Base-by-base conservation (phyloP, 768 basidiomycete genomes). In the Agrocybe chaxingu region DNA sequence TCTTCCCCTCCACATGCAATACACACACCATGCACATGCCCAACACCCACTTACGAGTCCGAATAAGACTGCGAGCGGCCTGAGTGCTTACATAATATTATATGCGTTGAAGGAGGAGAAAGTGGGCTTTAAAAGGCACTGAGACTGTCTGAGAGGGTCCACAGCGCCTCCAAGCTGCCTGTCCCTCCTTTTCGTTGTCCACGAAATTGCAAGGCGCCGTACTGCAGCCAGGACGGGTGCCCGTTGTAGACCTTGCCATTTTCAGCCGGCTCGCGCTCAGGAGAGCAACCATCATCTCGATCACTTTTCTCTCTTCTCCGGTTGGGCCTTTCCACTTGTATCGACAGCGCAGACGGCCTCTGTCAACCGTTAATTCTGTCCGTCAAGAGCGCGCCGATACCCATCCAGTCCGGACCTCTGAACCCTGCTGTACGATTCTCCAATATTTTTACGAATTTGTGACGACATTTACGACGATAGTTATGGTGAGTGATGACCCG, bases 1-100 rank as follows among this genome's bases (percentile, higher is more conserved):
- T 50, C 57, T 63, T 56, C 59, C 63, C 60, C 55, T 59, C 54
- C 52, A 51, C 51, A 56, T 52, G 50, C 49, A 45, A 54, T 57
- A 51, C 47, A 43, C 52, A 52, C 37, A 52, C 47, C 48, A 54
- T 48, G 52, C 51, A 50, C 55, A 59, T 58, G 57, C 53, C 41
- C 45, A 36, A 40, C 36, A 10, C 24, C n/a, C 33, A 32, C 44
- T 45, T 50, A 45, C 54, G 47, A 56, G 47, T 47, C 44, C 47
- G 13, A 42, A 34, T 18, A 11, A 42, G 46, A 45, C 39, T 2
- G 31, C 47, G 43, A 47, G 48, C 48, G 52, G 54, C 31, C 34
- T n/a, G n/a, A 3, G 29, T 19, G 52, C 45, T 57, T 58, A 61
- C 55, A 49, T 61, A 58, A 61, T 44, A 18, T 16, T 16, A 18